Evolutionary conservation across 306 rosid species (phyloP), one percentile per base, ranked within the genome.

Genomic region (Dryas alaskensis): DNA sequence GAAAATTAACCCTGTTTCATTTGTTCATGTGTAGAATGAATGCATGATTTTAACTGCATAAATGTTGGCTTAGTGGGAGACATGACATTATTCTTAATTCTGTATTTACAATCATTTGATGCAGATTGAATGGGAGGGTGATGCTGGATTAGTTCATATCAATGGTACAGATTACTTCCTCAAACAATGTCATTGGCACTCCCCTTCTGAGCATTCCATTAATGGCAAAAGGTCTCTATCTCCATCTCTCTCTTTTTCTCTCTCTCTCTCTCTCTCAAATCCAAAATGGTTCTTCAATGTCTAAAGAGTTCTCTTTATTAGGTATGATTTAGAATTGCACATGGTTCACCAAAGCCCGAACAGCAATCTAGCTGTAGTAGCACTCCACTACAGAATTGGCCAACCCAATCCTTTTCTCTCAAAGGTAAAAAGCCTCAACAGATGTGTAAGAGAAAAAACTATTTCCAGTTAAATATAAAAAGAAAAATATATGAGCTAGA

Each of bases 261-360:
- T 2, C 10, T 42, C 49, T 58, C 14, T 37, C 37, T 9, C 5
- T 17, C 64, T 53, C 17, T n/a, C 43, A 42, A 8, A 42, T 44
- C 51, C 51, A 64, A 42, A 42, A n/a, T 17, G 8, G 16, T 43
- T 42, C 39, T 17, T 5, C 9, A 7, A 37, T 44, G 1, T 37
- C 3, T 51, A 50, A 12, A 40, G 22, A 61, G 67, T 22, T 11
- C 8, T 2, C 25, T 3, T 65, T 11, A 7, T 17, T 27, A 89
- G 97, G 84, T 87, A 82, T 73, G 94, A 90, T 10, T 4, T 88
- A 80, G 98, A 92, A 82, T 73, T 88, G 3, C 98, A 92, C 68
- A 78, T 88, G 94, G 91, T 92, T 76, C 98, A 92, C 54, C 13
- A 50, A 45, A 79, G 73, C 68, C 17, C 25, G 64, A 71, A 78